These are phyloP conservation scores for Pichia sp. DNA, from an alignment of 1,139 yeast species.

Conservation along the genomic window DNA sequence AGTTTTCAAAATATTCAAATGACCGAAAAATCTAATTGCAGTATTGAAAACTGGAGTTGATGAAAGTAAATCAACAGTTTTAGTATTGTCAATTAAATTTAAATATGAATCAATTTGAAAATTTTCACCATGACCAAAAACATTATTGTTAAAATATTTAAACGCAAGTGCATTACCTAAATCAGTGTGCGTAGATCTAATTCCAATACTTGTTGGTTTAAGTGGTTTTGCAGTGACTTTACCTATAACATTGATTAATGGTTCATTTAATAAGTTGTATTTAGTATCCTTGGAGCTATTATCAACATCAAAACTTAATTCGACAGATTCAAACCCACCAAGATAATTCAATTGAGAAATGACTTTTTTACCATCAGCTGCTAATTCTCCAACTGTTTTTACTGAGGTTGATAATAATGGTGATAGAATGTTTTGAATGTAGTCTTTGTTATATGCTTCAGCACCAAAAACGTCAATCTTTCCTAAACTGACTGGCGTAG, in stretches of 20 bases:
- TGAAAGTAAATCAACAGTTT: constrained; percentile 20
- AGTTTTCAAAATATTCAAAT: constrained; percentile 18
- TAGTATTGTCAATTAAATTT: constrained; percentile 18
- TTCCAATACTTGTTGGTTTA: constrained; percentile 16
- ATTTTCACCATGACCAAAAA: constrained; percentile 29
- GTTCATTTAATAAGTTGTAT: constrained; percentile 6
- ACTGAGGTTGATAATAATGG: constrained; percentile 42
- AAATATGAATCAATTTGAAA: constrained; percentile 18
- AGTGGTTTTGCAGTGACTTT: constrained; percentile 20
- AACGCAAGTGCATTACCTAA: constrained; percentile 24
- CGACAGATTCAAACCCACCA: constrained; percentile 39
- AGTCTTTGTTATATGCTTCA: constrained; percentile 40
- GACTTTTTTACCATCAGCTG: constrained; percentile 24
- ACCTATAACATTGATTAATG: constrained; percentile 23
- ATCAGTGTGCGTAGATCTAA: constrained; percentile 23
- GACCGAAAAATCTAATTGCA: constrained; percentile 25
- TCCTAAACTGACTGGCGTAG: constrained; percentile 39
- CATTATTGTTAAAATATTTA: constrained; percentile 25
- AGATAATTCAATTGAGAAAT: constrained; percentile 30
- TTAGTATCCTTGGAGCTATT: constrained; percentile 8
- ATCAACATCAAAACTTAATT: constrained; percentile 27
- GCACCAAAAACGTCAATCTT: constrained; percentile 46
- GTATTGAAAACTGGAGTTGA: constrained; percentile 28
- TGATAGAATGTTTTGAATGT: constrained; percentile 39
- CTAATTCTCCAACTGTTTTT: constrained; percentile 40